Percentiles rank a stretch among this genome's conserved stretches.
These are phyloP conservation scores for Neurospora sp. DNA, from an alignment of 495 filamentous ascomycete species.

Conservation along the genomic window DNA sequence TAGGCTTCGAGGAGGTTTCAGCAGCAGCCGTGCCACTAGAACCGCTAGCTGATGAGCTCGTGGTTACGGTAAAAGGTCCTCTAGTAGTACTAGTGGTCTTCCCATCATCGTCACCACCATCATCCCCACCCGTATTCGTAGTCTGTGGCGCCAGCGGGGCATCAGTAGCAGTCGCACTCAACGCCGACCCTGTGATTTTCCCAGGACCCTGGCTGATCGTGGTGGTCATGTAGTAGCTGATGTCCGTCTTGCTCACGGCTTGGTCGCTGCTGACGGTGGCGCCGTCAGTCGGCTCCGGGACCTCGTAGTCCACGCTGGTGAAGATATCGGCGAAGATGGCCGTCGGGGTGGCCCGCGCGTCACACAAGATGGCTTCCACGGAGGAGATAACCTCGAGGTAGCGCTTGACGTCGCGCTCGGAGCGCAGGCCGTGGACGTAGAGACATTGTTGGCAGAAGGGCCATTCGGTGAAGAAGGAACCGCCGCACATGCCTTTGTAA, in stretches of 20 bases:
- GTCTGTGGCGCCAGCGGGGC: neutral
- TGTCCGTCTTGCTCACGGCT: constrained; percentile 21
- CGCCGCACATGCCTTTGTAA: constrained; percentile 25
- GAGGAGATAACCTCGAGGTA: constrained; percentile 18
- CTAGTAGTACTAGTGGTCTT: neutral
- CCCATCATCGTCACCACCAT: neutral
- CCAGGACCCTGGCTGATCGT: constrained; percentile 23
- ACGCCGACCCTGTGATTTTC: constrained; percentile 26
- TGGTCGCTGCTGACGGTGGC: constrained; percentile 16
- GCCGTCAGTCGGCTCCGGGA: constrained; percentile 13
- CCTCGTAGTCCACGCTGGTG: constrained; percentile 7
- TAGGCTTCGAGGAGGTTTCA: neutral
- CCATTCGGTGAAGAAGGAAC: constrained; percentile 31
- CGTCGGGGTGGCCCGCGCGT: constrained; percentile 14
- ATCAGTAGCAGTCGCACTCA: constrained; percentile 17
- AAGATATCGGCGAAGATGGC: constrained; percentile 21
- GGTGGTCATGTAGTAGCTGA: constrained; percentile 28
- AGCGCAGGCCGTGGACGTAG: constrained; percentile 25
- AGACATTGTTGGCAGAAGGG: constrained; percentile 27
- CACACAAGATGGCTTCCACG: constrained; percentile 22
- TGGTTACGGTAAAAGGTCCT: neutral
- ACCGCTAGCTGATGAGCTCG: neutral
- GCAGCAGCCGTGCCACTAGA: neutral
- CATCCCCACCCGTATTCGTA: neutral
- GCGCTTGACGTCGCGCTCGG: constrained; percentile 15